Conservation (phyloP, 1,284 basidiomycete genomes). For the Boletellus deceptivus region DNA sequence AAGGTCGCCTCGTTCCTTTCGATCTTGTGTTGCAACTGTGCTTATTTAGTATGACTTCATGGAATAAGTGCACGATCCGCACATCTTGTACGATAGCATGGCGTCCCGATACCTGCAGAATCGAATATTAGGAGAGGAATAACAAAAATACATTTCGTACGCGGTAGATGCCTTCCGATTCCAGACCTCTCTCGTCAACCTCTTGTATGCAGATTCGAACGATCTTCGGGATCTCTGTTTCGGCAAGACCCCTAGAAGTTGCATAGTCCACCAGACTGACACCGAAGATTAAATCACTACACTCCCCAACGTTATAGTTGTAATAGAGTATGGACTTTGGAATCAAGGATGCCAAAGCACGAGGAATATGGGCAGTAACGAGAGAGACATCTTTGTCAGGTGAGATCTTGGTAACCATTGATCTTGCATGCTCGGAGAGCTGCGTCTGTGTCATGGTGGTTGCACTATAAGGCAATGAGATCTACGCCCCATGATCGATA, state of each 20-base stretch:
- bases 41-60: constrained; percentile 9
- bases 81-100: constrained; percentile 84
- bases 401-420: constrained; percentile 62
- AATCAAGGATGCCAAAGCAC: constrained; percentile 57
- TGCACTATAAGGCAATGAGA: constrained; percentile 45
- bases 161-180: constrained; percentile 84
- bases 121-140: not conserved
- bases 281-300: constrained; percentile 89
- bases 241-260: constrained; percentile 72
- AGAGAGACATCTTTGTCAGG: constrained; percentile 67
- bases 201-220: constrained; percentile 83
- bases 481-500: constrained; percentile 3
- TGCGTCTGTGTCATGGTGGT: constrained; percentile 69
- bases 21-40: constrained; percentile 80
- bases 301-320: constrained; percentile 85
- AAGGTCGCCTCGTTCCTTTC: constrained; percentile 90
- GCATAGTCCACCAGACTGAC: constrained; percentile 92
- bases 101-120: constrained; percentile 73
- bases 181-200: constrained; percentile 78
- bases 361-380: constrained; percentile 53
- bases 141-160: constrained; percentile 39
- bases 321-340: constrained; percentile 72
- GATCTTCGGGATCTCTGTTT: constrained; percentile 80
- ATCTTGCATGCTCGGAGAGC: constrained; percentile 55
- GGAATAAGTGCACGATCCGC: constrained; percentile 18